Percentiles rank a stretch among this genome's conserved stretches.
These are phyloP conservation scores for Spinacia oleracea DNA, from an alignment of 179 eudicot genomes.

Conservation along the genomic window DNA sequence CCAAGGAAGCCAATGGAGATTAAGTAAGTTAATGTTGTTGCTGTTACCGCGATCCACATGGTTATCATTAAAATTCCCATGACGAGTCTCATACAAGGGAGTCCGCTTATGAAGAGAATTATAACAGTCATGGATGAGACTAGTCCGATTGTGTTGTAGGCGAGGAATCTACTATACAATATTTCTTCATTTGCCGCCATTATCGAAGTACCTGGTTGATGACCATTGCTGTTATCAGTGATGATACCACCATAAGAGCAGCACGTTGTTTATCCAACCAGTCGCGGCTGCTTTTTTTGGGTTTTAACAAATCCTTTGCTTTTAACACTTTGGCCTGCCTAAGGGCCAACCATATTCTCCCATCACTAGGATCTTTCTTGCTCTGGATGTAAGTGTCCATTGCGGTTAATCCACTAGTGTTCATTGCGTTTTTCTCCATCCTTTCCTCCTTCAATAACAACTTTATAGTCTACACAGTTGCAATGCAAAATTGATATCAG, in stretches of 20 bases:
- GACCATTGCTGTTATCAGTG: constrained; percentile 18
- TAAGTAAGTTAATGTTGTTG: constrained; percentile 24
- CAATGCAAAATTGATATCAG: neutral
- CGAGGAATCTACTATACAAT: neutral
- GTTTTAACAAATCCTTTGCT: constrained; percentile 16
- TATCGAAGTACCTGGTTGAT: constrained; percentile 13
- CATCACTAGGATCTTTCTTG: neutral
- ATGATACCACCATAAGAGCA: constrained; percentile 35
- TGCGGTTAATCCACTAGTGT: constrained; percentile 29
- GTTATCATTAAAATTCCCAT: constrained; percentile 11
- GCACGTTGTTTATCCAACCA: constrained; percentile 20
- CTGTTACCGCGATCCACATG: constrained; percentile 29
- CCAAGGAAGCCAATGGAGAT: constrained; percentile 19
- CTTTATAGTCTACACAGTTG: constrained; percentile 18
- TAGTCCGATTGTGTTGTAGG: neutral
- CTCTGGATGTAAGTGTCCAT: constrained; percentile 22
- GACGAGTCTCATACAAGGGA: constrained; percentile 4
- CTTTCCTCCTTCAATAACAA: constrained; percentile 24
- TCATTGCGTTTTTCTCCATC: constrained; percentile 28
- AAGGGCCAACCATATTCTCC: constrained; percentile 19
- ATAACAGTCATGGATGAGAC: constrained; percentile 22
- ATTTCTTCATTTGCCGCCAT: neutral
- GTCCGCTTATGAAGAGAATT: constrained; percentile 23
- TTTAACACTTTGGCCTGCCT: constrained; percentile 16
- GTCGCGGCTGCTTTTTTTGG: neutral